Conservation (phyloP, 345 rosid genomes). For the Clausena lansium region DNA sequence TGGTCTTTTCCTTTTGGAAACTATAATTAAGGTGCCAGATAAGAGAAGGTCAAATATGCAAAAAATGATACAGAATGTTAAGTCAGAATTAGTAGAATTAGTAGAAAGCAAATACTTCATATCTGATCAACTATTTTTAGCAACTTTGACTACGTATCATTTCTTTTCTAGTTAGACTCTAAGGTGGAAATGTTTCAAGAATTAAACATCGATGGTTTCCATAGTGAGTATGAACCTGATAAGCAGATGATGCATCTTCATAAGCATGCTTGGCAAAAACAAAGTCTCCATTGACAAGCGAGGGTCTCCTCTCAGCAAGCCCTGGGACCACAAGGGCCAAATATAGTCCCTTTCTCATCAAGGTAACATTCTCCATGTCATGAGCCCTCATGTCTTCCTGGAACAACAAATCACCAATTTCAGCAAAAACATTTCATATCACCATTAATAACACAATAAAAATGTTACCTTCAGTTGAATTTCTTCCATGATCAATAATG, state of each 20-base stretch:
- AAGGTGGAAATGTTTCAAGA: neutral
- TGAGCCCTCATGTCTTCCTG: constrained; percentile 81
- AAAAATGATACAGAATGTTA: neutral
- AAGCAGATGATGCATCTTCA: constrained; percentile 29
- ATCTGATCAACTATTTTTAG: neutral
- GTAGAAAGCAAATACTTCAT: neutral
- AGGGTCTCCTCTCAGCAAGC: constrained; percentile 92
- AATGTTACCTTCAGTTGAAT: constrained; percentile 70
- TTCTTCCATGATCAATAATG: constrained; percentile 77
- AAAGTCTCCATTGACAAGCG: constrained; percentile 76
- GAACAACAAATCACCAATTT: constrained; percentile 13
- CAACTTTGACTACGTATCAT: neutral
- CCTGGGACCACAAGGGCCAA: constrained; percentile 78
- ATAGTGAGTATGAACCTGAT: constrained; percentile 46
- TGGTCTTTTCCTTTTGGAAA: neutral
- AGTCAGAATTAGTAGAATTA: neutral
- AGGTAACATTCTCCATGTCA: constrained; percentile 62
- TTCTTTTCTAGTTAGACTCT: neutral
- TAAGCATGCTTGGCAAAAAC: constrained; percentile 51
- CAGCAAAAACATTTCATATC: neutral
- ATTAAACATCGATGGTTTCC: neutral
- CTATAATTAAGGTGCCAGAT: neutral
- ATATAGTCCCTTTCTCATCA: constrained; percentile 54
- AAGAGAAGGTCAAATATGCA: neutral
- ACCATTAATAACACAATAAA: neutral